Evolutionary conservation across 2,329 filamentous ascomycete species (phyloP).

Genomic region (Penicillium sp.): DNA sequence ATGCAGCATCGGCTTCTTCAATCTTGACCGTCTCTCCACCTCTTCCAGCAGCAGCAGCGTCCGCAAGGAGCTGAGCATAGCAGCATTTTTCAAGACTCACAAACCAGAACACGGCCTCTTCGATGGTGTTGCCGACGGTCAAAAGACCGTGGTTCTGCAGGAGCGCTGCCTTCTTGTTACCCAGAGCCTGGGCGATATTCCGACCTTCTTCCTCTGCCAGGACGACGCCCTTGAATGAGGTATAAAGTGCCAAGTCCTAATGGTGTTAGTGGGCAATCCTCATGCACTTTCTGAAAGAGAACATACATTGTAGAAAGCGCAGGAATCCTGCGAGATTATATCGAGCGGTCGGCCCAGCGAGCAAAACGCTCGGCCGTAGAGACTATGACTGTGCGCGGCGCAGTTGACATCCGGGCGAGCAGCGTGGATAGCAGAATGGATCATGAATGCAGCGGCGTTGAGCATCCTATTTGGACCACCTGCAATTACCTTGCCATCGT

Average conservation of each 20-base stretch:
- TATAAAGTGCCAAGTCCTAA: conserved; percentile 51
- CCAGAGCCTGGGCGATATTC: conserved; percentile 49
- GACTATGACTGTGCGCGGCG: conserved; percentile 54
- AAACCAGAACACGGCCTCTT: conserved; percentile 55
- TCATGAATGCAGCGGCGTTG: conserved; percentile 51
- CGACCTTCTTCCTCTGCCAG: conserved; percentile 53
- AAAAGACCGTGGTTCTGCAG: conserved; percentile 54
- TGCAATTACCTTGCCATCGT: conserved; percentile 59
- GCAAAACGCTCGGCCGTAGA: conserved; percentile 49
- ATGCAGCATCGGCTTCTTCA: conserved; percentile 62
- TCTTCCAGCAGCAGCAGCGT: conserved; percentile 53
- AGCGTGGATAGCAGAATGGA: conserved; percentile 52
- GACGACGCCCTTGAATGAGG: conserved; percentile 53
- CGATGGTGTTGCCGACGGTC: conserved; percentile 49
- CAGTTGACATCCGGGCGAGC: conserved; percentile 54
- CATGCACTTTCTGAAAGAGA: background rate
- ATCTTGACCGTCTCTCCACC: conserved; percentile 65
- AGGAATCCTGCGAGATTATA: conserved; percentile 47
- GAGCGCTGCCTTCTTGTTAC: conserved; percentile 50
- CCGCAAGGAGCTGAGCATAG: conserved; percentile 51
- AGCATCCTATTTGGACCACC: conserved; percentile 52
- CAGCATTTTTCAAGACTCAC: conserved; percentile 53
- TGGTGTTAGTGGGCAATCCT: background rate
- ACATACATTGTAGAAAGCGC: conserved; percentile 44
- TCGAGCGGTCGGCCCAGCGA: conserved; percentile 42